Percentiles rank a stretch among this genome's conserved stretches.
Conservation (phyloP, 371 early-diverging fungal genomes). For the Mortierella sp. region DNA sequence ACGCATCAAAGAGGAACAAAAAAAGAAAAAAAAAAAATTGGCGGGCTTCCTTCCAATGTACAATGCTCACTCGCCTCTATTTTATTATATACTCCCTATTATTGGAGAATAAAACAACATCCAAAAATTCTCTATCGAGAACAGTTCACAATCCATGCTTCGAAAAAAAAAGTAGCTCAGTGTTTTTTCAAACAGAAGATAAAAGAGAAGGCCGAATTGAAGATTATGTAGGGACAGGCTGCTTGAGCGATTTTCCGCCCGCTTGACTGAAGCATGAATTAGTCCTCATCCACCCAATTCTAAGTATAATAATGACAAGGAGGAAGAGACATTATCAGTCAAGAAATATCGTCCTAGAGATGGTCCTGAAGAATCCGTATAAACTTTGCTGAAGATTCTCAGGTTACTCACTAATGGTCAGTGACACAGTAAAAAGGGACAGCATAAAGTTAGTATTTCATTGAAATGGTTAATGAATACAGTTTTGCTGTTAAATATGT, state of each 20-base stretch:
- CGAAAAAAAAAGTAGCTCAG: not conserved
- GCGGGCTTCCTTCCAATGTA: not conserved
- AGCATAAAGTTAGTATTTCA: not conserved
- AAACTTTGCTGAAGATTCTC: not conserved
- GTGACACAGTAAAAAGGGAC: not conserved
- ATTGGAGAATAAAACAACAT: not conserved
- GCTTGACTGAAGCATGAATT: not conserved
- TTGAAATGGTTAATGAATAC: not conserved
- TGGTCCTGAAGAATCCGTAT: not conserved
- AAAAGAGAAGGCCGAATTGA: not conserved
- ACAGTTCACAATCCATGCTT: not conserved
- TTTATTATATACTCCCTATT: slow-evolving; percentile 2
- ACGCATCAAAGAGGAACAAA: not conserved
- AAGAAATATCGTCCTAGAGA: not conserved
- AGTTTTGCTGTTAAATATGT: not conserved
- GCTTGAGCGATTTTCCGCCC: not conserved
- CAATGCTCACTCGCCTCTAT: slow-evolving; percentile 2
- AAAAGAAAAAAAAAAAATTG: not conserved
- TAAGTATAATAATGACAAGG: not conserved
- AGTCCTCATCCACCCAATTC: slow-evolving; percentile 33
- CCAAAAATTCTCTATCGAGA: not conserved
- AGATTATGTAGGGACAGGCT: slow-evolving; percentile 4
- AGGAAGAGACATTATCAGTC: not conserved
- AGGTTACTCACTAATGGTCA: not conserved
- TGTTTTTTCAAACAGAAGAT: not conserved